A percentile compares a stretch with the other conserved stretches of the same genome.
These are phyloP conservation scores for Xylariaceae sp. DNA, from an alignment of 2,329 filamentous ascomycete genomes.

Conservation along the genomic window DNA sequence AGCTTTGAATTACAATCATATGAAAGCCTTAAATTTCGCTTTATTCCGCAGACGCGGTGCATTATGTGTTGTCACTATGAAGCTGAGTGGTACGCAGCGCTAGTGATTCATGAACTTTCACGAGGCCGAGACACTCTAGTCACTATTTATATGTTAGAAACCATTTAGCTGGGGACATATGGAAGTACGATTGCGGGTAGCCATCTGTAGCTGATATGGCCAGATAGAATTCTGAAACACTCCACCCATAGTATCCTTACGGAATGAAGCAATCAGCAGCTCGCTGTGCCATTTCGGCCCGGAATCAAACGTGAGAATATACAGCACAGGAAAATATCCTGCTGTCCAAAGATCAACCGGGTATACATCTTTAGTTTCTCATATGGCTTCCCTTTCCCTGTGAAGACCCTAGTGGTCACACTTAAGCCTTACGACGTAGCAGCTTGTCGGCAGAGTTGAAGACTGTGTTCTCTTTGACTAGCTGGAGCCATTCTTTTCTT, in stretches of 20 bases:
- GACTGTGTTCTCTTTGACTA: constrained; percentile 62
- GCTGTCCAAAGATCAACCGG: neutral
- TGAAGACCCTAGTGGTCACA: neutral
- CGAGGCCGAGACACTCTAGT: neutral
- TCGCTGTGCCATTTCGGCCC: neutral
- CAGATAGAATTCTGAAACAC: neutral
- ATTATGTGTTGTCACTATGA: constrained; percentile 20
- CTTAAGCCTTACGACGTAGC: constrained; percentile 49
- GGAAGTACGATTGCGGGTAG: no score
- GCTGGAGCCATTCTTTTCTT: constrained; percentile 61
- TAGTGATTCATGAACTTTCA: neutral
- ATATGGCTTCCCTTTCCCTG: no score
- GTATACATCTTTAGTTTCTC: neutral
- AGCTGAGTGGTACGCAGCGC: neutral
- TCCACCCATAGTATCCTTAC: neutral
- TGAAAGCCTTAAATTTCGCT: neutral
- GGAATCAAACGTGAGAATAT: neutral
- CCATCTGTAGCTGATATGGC: neutral
- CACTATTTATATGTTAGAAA: no score
- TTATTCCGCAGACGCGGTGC: neutral
- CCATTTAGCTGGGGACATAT: no score
- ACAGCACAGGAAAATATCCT: neutral
- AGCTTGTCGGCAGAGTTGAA: constrained; percentile 63
- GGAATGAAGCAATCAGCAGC: neutral
- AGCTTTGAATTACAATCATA: neutral